Evolutionary conservation across 75 land plant genomes (phyloP).

Genomic region (Chamaecyparis obtusa): DNA sequence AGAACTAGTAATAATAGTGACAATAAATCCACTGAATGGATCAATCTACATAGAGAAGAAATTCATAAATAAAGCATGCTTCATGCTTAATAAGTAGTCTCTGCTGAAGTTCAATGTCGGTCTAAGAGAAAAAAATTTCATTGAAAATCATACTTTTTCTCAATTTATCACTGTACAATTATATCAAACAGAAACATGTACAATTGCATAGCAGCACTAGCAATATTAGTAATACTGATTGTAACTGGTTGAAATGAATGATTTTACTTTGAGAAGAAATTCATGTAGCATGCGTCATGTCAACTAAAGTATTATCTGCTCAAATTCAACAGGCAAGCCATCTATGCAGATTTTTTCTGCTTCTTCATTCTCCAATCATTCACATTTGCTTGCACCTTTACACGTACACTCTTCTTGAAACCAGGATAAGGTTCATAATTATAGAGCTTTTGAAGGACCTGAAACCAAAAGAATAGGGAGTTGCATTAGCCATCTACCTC

Average conservation of each 20-base stretch:
- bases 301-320: background rate
- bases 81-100: background rate
- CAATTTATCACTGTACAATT: background rate
- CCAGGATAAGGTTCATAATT: conserved; percentile 96
- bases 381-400: conserved; percentile 45
- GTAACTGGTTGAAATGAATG: background rate
- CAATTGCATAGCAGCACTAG: background rate
- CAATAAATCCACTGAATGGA: background rate
- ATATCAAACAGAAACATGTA: background rate
- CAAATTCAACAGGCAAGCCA: background rate
- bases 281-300: background rate
- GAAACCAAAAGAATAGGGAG: conserved; percentile 4
- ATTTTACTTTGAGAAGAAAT: background rate
- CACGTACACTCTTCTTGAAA: conserved; percentile 49
- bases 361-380: conserved; percentile 47
- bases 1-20: background rate
- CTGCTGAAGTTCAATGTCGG: background rate
- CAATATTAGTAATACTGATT: background rate
- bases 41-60: background rate
- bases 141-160: background rate
- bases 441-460: conserved; percentile 65
- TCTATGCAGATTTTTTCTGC: conserved; percentile 30
- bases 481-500: background rate
- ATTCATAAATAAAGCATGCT: background rate
- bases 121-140: background rate